Evolutionary conservation across 2,329 filamentous ascomycete genomes (phyloP), one percentile per base, ranked within the genome.

Genomic region (Beauveria scarabaeidicola): DNA sequence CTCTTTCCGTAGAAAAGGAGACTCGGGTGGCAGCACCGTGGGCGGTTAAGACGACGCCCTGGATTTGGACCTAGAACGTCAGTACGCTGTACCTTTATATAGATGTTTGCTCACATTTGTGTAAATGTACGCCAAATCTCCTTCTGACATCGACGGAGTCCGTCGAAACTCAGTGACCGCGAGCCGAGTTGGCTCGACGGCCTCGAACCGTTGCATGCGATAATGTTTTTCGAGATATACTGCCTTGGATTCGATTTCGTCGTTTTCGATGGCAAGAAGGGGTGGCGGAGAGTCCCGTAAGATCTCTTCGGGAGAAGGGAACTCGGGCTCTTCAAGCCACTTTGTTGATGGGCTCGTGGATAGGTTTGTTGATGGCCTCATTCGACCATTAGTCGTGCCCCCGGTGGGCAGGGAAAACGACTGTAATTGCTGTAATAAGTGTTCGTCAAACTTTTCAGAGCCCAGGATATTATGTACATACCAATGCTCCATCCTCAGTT

Each of bases 151-250:
- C 0, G 67, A 62, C 0, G 86, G 84, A 7, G 79, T 67, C 1
- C 71, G 64, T 25, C 77, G 79, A 58, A 88, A 80, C 13, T 78
- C 72, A 0, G 75, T 73, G 1, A 96, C 80, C 0, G 89, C 85
- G 62, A 84, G 79, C 7, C 91, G 81, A 0, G 96, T 76, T 1
- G 86, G 81, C 13, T 87, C 81, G 3, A 89, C 76, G 0, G 85
- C 82, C 68, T 96, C 91, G 67, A 91, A 88, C 3, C 91, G 81
- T 8, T 91, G 77, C 1, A 96, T 80, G 3, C 84, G 77, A 68
- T 94, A 96, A 53, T 95, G 89, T 0, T 84, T 81, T 36, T 83
- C 76, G 0, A 96, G 75, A 61, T 96, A 96, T 0, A 79, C 76
- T 1, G 84, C 78, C 50, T 82, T 86, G 0, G 57, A 46, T 15